Percentiles rank a stretch among this genome's conserved stretches.
Conservation (phyloP, 202 grass and related monocot genomes). For the Saccharum hybrid region DNA sequence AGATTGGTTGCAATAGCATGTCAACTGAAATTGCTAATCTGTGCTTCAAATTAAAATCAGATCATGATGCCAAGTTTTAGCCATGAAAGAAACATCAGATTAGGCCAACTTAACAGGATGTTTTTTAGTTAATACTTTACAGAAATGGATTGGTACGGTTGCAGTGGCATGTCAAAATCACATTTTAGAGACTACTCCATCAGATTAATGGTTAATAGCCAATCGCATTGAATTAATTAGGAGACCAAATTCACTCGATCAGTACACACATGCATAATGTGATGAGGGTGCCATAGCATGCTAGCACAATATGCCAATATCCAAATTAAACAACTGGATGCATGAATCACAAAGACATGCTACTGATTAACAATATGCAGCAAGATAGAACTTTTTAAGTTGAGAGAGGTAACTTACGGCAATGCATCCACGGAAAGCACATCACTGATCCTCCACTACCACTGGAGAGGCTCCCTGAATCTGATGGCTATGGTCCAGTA, state of each 20-base stretch:
- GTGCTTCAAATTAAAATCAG: neutral
- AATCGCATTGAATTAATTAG: too few relatives aligned
- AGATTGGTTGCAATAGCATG: too few relatives aligned
- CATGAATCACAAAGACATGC: neutral
- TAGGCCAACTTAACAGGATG: too few relatives aligned
- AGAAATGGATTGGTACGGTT: neutral
- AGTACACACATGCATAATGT: too few relatives aligned
- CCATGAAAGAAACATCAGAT: neutral
- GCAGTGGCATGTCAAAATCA: neutral
- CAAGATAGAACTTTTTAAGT: neutral
- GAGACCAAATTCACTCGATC: too few relatives aligned
- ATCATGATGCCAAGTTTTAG: neutral
- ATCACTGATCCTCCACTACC: neutral
- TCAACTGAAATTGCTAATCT: too few relatives aligned
- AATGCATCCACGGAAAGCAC: neutral
- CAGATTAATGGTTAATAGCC: too few relatives aligned
- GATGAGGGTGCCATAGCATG: too few relatives aligned
- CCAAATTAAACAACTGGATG: neutral
- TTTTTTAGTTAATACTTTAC: neutral
- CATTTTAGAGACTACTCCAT: neutral
- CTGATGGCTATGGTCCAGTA: neutral
- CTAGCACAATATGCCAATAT: too few relatives aligned
- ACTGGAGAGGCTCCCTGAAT: too few relatives aligned
- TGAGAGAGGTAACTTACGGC: neutral
- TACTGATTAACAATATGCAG: neutral